Percentiles rank a stretch among this genome's conserved stretches.
Evolutionary conservation across 192 early-diverging fungal species (phyloP).

Genomic region (Coemansia sp.): DNA sequence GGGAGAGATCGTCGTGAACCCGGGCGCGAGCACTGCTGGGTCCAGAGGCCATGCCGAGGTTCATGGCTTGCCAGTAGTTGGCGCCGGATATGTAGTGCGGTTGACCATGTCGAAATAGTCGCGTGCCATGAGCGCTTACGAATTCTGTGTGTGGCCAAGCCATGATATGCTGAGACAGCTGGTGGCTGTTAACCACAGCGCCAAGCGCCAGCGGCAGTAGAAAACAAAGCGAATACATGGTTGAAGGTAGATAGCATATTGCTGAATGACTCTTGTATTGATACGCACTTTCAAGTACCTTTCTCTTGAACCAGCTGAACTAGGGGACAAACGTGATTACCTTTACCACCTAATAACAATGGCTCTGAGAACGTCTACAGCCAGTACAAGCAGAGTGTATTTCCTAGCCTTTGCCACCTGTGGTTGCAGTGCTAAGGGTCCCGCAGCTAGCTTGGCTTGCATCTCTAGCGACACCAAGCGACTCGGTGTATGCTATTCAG

Average conservation of each 20-base stretch:
- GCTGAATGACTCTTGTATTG: neutral
- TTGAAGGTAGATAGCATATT: neutral
- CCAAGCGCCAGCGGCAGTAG: neutral
- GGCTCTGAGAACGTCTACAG: too few relatives aligned
- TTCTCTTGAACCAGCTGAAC: too few relatives aligned
- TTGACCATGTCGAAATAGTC: constrained; percentile 31
- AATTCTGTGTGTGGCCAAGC: constrained; percentile 10
- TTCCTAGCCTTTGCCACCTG: too few relatives aligned
- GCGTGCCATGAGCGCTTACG: constrained; percentile 44
- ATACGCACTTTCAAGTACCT: too few relatives aligned
- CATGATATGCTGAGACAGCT: neutral
- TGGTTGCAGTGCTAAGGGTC: too few relatives aligned
- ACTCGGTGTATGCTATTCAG: neutral
- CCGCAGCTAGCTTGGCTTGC: neutral
- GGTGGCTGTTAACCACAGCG: neutral
- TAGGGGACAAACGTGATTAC: neutral
- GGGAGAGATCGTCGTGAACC: constrained; percentile 55
- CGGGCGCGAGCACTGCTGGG: constrained; percentile 55
- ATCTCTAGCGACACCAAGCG: neutral
- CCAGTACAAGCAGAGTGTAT: too few relatives aligned
- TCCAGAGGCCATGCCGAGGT: constrained; percentile 54
- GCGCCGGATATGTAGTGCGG: constrained; percentile 54
- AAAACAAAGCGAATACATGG: neutral
- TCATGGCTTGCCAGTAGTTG: constrained; percentile 78
- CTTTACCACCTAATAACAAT: too few relatives aligned